Base-by-base conservation (phyloP, 2,329 filamentous ascomycete species). In the Mycogone perniciosa region DNA sequence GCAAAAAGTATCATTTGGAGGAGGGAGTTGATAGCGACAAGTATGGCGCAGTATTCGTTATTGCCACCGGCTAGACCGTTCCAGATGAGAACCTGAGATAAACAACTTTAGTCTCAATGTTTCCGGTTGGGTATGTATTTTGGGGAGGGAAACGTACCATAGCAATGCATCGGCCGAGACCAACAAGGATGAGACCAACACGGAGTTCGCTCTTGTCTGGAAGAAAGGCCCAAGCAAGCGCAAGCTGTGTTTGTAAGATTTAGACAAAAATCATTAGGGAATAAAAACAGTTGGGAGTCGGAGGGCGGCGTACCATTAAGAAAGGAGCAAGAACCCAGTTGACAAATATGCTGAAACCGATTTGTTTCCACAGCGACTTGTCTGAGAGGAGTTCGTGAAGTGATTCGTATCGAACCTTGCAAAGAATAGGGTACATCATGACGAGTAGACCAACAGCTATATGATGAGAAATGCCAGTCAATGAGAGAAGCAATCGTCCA, bases 381-480 rank as follows among this genome's bases (percentile, higher is more conserved):
- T 81, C 73, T 2, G 70, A 65, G 52, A 93, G 77, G 4, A 89
- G 71, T 3, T 78, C 70, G 64, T 89, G 87, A 7, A 95, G 69
- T 0, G 80, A 79, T 65, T 95, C 89, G 67, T 82, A 93, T 38
- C 81, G 81, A 5, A 95, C 86, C 66, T 93, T 93, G 76, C 88
- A 95, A 0, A 95, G 73, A 53, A 95, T 95, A 0, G 89, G 90
- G 62, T 93, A 95, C 88, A 95, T 95, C 89, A 95, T 95, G 39
- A 95, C 83, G 1, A 95, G 75, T 1, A 95, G 71, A 0, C 89
- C 89, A 44, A 95, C 72, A 0, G 89, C 88, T 88, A 13, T 20
- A 3, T 3, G 0, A 34, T 1, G 33, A 7, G 8, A 10, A 42
- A 4, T 26, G 35, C 48, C 20, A 20, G 20, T 20, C 20, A 20